Evolutionary conservation across 1,139 yeast genomes (phyloP).

Genomic region (Geotrichum fermentans): DNA sequence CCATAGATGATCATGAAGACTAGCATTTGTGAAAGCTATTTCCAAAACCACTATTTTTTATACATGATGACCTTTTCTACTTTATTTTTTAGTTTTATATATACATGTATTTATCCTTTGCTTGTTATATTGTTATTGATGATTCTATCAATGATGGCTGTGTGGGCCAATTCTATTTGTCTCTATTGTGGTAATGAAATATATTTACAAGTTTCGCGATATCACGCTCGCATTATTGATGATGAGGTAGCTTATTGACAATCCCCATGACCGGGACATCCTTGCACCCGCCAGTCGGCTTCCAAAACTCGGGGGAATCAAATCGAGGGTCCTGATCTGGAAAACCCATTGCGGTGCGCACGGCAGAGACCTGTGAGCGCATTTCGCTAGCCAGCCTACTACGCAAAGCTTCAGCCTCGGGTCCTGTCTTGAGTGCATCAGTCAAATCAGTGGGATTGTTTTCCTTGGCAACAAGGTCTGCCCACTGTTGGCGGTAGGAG

Average conservation of each 20-base stretch:
- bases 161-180: background rate
- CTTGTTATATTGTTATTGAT: background rate
- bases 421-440: conserved; percentile 56
- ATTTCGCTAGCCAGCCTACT: conserved; percentile 65
- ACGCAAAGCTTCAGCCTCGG: conserved; percentile 58
- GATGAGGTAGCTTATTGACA: conserved; percentile 20
- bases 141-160: background rate
- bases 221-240: conserved; percentile 9
- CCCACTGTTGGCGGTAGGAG: conserved; percentile 63
- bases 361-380: conserved; percentile 56
- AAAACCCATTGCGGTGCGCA: conserved; percentile 54
- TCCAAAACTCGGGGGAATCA: conserved; percentile 69
- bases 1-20: conserved; percentile 5
- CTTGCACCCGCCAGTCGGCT: conserved; percentile 19
- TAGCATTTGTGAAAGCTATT: no score
- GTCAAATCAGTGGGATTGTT: conserved; percentile 51
- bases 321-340: conserved; percentile 46
- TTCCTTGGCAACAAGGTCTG: conserved; percentile 51
- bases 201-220: background rate
- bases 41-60: no score
- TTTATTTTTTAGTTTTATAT: background rate
- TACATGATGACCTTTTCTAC: background rate
- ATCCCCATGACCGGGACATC: conserved; percentile 22
- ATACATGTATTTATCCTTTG: background rate
- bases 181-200: background rate